Conservation (phyloP, 805 yeast species). For the Kazachstania bromeliacearum region DNA sequence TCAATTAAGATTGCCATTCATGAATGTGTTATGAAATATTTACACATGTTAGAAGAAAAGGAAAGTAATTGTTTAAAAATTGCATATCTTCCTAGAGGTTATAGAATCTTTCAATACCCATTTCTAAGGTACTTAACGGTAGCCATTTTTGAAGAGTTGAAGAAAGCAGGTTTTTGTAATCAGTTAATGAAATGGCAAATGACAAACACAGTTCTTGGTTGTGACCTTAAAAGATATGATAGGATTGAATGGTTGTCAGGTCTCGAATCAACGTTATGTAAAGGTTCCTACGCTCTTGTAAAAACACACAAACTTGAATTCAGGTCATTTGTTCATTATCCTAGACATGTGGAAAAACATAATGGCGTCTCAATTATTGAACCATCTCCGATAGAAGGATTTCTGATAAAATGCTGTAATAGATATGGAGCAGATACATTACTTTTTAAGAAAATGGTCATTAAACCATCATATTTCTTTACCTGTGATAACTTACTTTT, state of each 20-base stretch:
- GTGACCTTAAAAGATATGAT: conserved; percentile 62
- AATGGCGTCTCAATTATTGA: conserved; percentile 32
- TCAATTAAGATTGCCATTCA: conserved; percentile 22
- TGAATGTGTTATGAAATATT: conserved; percentile 4
- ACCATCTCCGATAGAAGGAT: conserved; percentile 79
- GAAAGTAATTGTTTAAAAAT: conserved; percentile 12
- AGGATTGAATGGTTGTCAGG: conserved; percentile 61
- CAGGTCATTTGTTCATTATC: conserved; percentile 37
- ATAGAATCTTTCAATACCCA: conserved; percentile 17
- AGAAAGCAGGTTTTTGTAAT: conserved; percentile 16
- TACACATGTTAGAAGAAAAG: conserved; percentile 6
- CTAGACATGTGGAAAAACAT: conserved; percentile 21
- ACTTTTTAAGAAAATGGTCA: conserved; percentile 33
- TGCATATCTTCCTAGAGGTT: conserved; percentile 13
- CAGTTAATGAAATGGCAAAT: conserved; percentile 22
- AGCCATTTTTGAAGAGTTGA: conserved; percentile 29
- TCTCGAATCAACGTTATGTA: conserved; percentile 34
- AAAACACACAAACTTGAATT: conserved; percentile 51
- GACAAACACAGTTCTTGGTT: conserved; percentile 34
- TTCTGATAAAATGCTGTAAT: conserved; percentile 47
- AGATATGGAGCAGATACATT: conserved; percentile 34
- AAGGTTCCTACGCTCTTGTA: conserved; percentile 36
- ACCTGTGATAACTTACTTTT: conserved; percentile 55
- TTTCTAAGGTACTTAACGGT: conserved; percentile 18
- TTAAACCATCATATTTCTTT: conserved; percentile 52